Evolutionary conservation across 2,329 filamentous ascomycete genomes (phyloP).

Genomic region (Colletotrichum filicis): DNA sequence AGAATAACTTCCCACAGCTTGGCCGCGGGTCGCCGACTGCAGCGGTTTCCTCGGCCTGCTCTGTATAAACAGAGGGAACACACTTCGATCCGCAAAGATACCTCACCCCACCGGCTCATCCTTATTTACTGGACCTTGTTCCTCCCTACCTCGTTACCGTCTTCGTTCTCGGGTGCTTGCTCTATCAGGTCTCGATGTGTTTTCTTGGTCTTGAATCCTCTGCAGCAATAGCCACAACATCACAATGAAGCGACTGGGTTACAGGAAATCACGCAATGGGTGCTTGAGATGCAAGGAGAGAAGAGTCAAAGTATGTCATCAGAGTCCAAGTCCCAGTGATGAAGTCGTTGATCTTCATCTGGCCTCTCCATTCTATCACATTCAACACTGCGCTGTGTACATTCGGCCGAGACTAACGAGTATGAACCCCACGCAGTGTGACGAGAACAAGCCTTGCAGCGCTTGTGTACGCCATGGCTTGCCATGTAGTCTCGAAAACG

Average conservation of each 20-base stretch:
- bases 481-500: slow-evolving; percentile 42
- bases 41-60: not conserved
- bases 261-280: slow-evolving; percentile 49
- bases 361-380: not conserved
- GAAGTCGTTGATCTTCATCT: not conserved
- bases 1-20: slow-evolving; percentile 9
- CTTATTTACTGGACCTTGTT: slow-evolving; percentile 27
- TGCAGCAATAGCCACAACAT: not conserved
- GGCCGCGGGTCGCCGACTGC: not conserved
- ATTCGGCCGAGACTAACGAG: slow-evolving; percentile 3
- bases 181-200: not conserved
- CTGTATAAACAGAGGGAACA: slow-evolving; percentile 26
- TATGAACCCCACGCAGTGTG: slow-evolving; percentile 44
- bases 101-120: slow-evolving; percentile 25
- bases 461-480: slow-evolving; percentile 49
- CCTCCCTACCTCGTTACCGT: slow-evolving; percentile 19
- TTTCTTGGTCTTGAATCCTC: not conserved
- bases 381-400: not conserved
- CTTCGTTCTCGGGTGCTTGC: slow-evolving; percentile 26
- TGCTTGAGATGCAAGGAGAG: slow-evolving; percentile 49
- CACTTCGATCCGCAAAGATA: slow-evolving; percentile 5
- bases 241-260: slow-evolving; percentile 44
- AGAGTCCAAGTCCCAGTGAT: too few relatives aligned
- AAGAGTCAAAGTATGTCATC: slow-evolving; percentile 46
- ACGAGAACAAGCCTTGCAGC: slow-evolving; percentile 50